These are phyloP conservation scores for Candida frijolesensis DNA, from an alignment of 1,139 yeast genomes.

Conservation along the genomic window DNA sequence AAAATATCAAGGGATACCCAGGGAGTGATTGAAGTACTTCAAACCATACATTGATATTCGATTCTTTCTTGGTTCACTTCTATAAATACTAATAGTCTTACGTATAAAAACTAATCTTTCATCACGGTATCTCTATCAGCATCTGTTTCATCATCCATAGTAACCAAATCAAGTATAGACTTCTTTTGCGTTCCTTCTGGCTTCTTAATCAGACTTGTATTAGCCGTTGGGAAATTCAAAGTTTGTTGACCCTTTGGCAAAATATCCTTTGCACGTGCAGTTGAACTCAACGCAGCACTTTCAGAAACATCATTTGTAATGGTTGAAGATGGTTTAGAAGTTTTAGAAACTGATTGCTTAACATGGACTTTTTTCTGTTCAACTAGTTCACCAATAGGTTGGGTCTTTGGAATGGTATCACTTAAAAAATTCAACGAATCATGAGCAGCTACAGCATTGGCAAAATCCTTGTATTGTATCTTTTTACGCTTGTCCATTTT, in stretches of 20 bases:
- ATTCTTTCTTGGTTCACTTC: background rate
- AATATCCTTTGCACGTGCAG: slow-evolving; percentile 10
- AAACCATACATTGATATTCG: slow-evolving; percentile 9
- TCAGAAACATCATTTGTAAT: slow-evolving; percentile 11
- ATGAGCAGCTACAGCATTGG: slow-evolving; percentile 66
- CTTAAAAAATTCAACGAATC: slow-evolving; percentile 70
- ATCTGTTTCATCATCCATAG: slow-evolving; percentile 19
- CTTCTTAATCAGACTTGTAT: slow-evolving; percentile 12
- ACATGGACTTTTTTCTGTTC: slow-evolving; percentile 47
- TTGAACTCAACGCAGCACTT: slow-evolving; percentile 12
- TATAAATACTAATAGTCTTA: background rate
- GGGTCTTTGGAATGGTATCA: slow-evolving; percentile 69
- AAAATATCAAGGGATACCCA: slow-evolving; percentile 28
- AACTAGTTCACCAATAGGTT: slow-evolving; percentile 54
- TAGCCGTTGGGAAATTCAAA: slow-evolving; percentile 24
- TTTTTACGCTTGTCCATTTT: slow-evolving; percentile 72
- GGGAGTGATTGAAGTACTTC: slow-evolving; percentile 36
- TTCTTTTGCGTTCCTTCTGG: slow-evolving; percentile 27
- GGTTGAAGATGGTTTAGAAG: slow-evolving; percentile 3
- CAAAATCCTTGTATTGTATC: slow-evolving; percentile 72
- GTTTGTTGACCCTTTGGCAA: slow-evolving; percentile 45
- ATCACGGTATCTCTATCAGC: slow-evolving; percentile 21
- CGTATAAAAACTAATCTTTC: slow-evolving; percentile 15
- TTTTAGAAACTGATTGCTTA: slow-evolving; percentile 6
- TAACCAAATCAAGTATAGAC: slow-evolving; percentile 39